phyloP scores from a whole-genome alignment of 1,284 basidiomycete species.

The Pseudozyma hubeiensis region DNA sequence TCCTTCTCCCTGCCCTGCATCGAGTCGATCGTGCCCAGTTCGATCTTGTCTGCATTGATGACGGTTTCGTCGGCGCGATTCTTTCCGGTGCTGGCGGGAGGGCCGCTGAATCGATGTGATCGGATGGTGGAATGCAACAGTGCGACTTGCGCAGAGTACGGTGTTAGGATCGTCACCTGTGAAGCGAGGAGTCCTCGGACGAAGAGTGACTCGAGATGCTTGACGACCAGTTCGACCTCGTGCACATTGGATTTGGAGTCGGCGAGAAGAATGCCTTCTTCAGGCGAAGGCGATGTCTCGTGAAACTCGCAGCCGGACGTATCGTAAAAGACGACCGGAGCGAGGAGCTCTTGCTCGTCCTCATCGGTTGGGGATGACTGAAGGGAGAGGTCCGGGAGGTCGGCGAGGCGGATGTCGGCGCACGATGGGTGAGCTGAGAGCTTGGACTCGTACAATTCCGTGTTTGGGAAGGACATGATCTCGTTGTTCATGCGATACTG shows the following conservation, averaged over 20 bases:
- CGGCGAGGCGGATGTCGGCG: slow-evolving; percentile 77
- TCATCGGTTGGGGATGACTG: slow-evolving; percentile 68
- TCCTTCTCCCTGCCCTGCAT: slow-evolving; percentile 68
- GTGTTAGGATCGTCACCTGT: slow-evolving; percentile 90
- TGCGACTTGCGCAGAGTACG: slow-evolving; percentile 72
- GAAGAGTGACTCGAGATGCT: slow-evolving; percentile 84
- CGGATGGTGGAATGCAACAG: slow-evolving; percentile 72
- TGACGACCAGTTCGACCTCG: slow-evolving; percentile 84
- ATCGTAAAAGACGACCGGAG: slow-evolving; percentile 90
- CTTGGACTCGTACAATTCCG: slow-evolving; percentile 80
- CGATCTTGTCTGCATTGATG: slow-evolving; percentile 38
- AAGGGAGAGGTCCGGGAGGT: slow-evolving; percentile 71
- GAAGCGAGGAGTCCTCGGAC: slow-evolving; percentile 76
- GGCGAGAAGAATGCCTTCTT: slow-evolving; percentile 18
- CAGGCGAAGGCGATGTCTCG: slow-evolving; percentile 31
- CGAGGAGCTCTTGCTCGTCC: slow-evolving; percentile 76
- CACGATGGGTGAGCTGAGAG: slow-evolving; percentile 81
- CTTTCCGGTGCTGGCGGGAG: background rate
- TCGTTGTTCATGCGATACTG: slow-evolving; percentile 81
- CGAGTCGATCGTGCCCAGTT: slow-evolving; percentile 64
- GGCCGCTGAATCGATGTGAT: slow-evolving; percentile 11
- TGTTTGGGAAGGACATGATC: slow-evolving; percentile 88
- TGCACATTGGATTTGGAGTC: slow-evolving; percentile 84
- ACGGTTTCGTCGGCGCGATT: background rate
- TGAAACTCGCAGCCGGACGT: slow-evolving; percentile 70